Conservation (phyloP, 2,329 filamentous ascomycete genomes). For the Fusarium subtropicale region DNA sequence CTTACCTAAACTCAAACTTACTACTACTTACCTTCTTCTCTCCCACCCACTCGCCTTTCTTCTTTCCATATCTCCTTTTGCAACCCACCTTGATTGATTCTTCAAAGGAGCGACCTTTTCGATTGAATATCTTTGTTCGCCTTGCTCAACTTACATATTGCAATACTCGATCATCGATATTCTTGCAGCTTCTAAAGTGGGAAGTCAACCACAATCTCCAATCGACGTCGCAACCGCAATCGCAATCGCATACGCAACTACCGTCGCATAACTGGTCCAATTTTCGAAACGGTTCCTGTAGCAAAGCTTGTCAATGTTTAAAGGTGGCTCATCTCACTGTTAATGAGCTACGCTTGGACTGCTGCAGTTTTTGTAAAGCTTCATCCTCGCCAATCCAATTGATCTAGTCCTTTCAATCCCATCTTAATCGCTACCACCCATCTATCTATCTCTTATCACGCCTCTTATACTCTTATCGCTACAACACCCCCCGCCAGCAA, state of each 20-base stretch:
- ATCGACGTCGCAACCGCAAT: constrained; percentile 42
- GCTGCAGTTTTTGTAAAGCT: constrained; percentile 40
- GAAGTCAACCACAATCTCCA: constrained; percentile 17
- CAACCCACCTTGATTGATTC: constrained; percentile 28
- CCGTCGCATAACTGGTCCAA: constrained; percentile 37
- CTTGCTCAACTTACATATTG: constrained; percentile 18
- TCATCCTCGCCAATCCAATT: constrained; percentile 52
- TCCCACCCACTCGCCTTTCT: constrained; percentile 27
- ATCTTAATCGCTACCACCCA: constrained; percentile 21
- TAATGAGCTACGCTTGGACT: constrained; percentile 45
- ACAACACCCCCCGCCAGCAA: constrained; percentile 43
- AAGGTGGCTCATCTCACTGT: constrained; percentile 37
- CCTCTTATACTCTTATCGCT: constrained; percentile 37
- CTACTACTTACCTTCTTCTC: constrained; percentile 25
- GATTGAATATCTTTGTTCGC: constrained; percentile 22
- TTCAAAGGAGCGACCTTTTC: constrained; percentile 19
- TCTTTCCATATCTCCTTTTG: constrained; percentile 33
- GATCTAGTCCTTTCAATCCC: constrained; percentile 40
- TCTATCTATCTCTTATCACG: constrained; percentile 25
- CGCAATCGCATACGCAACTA: constrained; percentile 42
- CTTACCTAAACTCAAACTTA: constrained; percentile 32
- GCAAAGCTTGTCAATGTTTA: constrained; percentile 44
- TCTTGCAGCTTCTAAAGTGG: constrained; percentile 11
- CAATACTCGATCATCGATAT: constrained; percentile 16
- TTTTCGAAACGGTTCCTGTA: constrained; percentile 46